phyloP scores from a whole-genome alignment of 2,329 filamentous ascomycete species.

The Cladosporium phlei region DNA sequence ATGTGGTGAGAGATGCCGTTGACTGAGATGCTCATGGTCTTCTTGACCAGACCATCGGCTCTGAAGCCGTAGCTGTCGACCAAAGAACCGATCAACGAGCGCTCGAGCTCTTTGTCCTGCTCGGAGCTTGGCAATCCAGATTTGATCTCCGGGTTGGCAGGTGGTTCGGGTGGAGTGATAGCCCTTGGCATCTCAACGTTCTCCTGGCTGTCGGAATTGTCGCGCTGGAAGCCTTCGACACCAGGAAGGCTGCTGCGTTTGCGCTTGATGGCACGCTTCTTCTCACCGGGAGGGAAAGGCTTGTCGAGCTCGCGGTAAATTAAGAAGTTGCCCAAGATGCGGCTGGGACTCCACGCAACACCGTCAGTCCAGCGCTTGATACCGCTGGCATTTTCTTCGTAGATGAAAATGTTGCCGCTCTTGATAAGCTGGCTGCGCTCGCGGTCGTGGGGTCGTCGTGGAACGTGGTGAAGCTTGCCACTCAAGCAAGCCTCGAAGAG shows the following conservation, averaged over 20 bases:
- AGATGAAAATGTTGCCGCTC: slow-evolving; percentile 85
- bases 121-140: slow-evolving; percentile 27
- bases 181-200: slow-evolving; percentile 17
- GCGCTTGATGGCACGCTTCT: slow-evolving; percentile 76
- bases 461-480: slow-evolving; percentile 68
- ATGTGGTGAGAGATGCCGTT: slow-evolving; percentile 75
- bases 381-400: slow-evolving; percentile 83
- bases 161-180: slow-evolving; percentile 31
- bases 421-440: slow-evolving; percentile 72
- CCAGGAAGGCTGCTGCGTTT: slow-evolving; percentile 50
- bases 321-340: slow-evolving; percentile 78
- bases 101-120: slow-evolving; percentile 47
- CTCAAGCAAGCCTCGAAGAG: slow-evolving; percentile 74
- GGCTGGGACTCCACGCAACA: slow-evolving; percentile 83
- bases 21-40: slow-evolving; percentile 78
- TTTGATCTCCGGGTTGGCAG: slow-evolving; percentile 25
- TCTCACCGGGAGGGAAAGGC: slow-evolving; percentile 74
- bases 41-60: slow-evolving; percentile 76
- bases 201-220: slow-evolving; percentile 31
- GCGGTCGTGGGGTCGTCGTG: slow-evolving; percentile 78
- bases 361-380: slow-evolving; percentile 96
- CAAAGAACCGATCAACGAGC: slow-evolving; percentile 70
- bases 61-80: slow-evolving; percentile 91
- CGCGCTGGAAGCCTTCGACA: slow-evolving; percentile 46
- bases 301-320: slow-evolving; percentile 78